A percentile compares a stretch with the other conserved stretches of the same genome.
Evolutionary conservation across 768 basidiomycete genomes (phyloP).

Genomic region (Tricholoma flavovirens): DNA sequence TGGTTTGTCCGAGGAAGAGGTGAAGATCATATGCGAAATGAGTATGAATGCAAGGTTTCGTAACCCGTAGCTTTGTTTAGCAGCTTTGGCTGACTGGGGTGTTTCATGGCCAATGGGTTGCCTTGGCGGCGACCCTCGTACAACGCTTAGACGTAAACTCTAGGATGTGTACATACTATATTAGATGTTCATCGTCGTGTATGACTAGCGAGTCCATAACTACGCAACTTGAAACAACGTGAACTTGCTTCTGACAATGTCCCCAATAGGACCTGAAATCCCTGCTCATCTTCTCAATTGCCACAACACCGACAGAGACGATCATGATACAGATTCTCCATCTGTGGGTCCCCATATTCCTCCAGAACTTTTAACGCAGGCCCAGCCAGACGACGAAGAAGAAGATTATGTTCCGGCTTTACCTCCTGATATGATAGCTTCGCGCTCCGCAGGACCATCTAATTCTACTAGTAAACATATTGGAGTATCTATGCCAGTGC

Average conservation of each 20-base stretch:
- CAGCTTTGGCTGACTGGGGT: no score
- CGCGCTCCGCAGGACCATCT: conserved; percentile 27
- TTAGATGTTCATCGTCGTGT: neutral
- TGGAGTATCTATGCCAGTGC: conserved; percentile 50
- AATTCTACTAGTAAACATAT: conserved; percentile 24
- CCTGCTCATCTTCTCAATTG: conserved; percentile 41
- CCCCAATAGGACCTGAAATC: conserved; percentile 52
- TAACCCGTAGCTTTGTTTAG: neutral
- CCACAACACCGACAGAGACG: conserved; percentile 15
- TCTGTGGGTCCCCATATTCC: conserved; percentile 23
- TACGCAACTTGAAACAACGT: no score
- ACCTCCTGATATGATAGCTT: conserved; percentile 61
- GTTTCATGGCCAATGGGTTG: neutral
- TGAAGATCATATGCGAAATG: conserved; percentile 52
- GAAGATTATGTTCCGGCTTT: conserved; percentile 71
- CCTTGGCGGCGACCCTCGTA: neutral
- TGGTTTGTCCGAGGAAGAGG: conserved; percentile 55
- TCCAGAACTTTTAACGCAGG: conserved; percentile 17
- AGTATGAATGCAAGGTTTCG: conserved; percentile 43
- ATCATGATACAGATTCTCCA: conserved; percentile 26
- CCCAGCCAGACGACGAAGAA: conserved; percentile 26
- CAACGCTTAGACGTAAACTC: neutral
- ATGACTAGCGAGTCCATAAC: no score
- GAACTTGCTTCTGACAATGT: conserved; percentile 26
- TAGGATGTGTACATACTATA: no score